Conservation (phyloP, 208 protist species). For the Leishmania aethiopica region DNA sequence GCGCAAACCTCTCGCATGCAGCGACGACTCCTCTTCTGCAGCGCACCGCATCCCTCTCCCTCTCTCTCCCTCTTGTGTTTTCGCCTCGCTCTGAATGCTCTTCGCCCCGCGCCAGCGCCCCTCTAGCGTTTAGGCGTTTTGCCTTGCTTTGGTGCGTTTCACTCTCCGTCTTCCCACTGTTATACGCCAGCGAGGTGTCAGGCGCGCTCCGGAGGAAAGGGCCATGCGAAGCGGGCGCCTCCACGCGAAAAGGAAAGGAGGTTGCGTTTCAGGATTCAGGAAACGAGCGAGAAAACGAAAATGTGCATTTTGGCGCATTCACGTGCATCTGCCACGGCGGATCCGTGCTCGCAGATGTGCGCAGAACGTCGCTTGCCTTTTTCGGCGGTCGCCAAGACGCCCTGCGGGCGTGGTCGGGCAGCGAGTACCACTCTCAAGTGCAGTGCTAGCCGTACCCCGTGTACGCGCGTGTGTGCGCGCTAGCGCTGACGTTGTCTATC, state of each 20-base stretch:
- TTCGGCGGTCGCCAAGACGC: not conserved
- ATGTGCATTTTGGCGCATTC: not conserved
- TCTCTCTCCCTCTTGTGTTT: not conserved
- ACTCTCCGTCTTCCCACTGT: constrained; percentile 7
- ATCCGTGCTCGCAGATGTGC: not conserved
- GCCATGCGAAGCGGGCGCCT: not conserved
- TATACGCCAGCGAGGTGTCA: not conserved
- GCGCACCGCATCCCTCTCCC: constrained; percentile 6
- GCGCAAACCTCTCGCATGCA: too few species aligned
- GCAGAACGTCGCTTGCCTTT: not conserved
- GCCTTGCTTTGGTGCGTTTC: not conserved
- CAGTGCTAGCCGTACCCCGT: not conserved
- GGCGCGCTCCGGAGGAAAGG: not conserved
- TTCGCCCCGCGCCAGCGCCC: not conserved
- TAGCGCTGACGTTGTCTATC: not conserved
- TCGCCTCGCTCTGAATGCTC: not conserved
- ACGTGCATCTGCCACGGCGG: not conserved
- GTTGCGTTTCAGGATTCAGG: not conserved
- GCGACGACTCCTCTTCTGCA: not conserved
- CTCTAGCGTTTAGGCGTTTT: not conserved
- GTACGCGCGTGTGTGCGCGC: not conserved
- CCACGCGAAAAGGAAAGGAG: not conserved
- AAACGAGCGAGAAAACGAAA: not conserved
- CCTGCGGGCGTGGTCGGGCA: not conserved
- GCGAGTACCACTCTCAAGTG: not conserved